Base-by-base conservation (phyloP, 352 stramenopile genomes). In the Globisporangium cederbergense region DNA sequence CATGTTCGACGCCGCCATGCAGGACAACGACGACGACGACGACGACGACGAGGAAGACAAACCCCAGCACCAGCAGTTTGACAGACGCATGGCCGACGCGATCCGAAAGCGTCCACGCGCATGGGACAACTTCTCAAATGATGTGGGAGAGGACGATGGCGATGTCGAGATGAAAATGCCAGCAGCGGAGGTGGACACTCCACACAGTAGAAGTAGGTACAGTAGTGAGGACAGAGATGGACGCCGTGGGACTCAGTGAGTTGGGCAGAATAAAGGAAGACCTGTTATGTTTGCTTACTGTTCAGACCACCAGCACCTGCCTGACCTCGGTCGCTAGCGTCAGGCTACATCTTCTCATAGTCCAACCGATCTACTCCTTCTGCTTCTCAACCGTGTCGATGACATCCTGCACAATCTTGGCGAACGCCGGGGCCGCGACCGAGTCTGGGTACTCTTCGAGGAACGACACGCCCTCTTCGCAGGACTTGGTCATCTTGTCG, bases 391-490 rank as follows among this genome's bases (percentile, higher is more conserved):
- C 73, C 0, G 77, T 76, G 60, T 77, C 75, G 60, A 91, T 69
- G 25, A 91, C 62, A 67, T 89, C 76, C 55, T 93, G 60, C 16
- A 95, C 83, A 62, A 95, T 93, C 62, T 77, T 76, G 38, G 70
- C 72, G 57, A 95, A 95, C 11, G 83, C 83, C 10, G 79, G 78
- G 7, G 83, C 83, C 1, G 84, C 87, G 11, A 85, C 73, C 14
- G 87, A 93, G 38, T 79, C 58, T 10, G 89, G 86, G 60, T 93
- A 93, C 61, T 93, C 84, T 43, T 98, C 90, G 16, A 98, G 72
- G 78, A 98, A 98, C 18, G 86, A 92, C 62, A 96, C 83, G 25
- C 97, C 97, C 58, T 98, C 79, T 68, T 99, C 98, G 76, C 97
- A 99, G 0, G 95, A 83, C 58, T 92, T 81, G 14, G 98, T 97